A percentile compares a stretch with the other conserved stretches of the same genome.
These are phyloP conservation scores for Esteya vermicola DNA, from an alignment of 2,329 filamentous ascomycete species.

Conservation along the genomic window DNA sequence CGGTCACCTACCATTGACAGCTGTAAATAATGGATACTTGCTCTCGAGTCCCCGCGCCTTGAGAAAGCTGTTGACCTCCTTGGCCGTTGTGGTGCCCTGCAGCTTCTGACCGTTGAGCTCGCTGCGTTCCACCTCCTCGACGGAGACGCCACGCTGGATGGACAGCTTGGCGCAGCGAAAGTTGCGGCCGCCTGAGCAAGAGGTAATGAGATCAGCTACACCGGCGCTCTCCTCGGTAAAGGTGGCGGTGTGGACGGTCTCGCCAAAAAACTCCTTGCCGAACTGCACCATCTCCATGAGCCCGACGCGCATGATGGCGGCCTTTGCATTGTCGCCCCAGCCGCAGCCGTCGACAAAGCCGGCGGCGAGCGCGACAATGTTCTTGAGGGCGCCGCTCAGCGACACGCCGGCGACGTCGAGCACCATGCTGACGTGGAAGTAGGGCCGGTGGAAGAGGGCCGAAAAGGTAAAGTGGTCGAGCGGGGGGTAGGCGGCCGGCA, in stretches of 20 bases:
- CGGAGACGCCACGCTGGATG: slow-evolving; percentile 61
- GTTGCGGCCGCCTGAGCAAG: slow-evolving; percentile 82
- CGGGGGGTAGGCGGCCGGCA: slow-evolving; percentile 72
- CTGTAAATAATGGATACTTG: slow-evolving; percentile 86
- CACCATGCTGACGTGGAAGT: slow-evolving; percentile 94
- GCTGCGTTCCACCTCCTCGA: slow-evolving; percentile 75
- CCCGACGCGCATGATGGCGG: slow-evolving; percentile 94
- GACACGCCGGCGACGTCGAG: slow-evolving; percentile 95
- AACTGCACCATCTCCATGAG: slow-evolving; percentile 95
- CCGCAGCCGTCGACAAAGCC: slow-evolving; percentile 91
- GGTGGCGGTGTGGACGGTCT: slow-evolving; percentile 66
- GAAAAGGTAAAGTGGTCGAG: slow-evolving; percentile 75
- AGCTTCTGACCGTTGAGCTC: slow-evolving; percentile 96
- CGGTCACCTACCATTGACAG: slow-evolving; percentile 51
- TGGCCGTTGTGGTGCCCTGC: slow-evolving; percentile 83
- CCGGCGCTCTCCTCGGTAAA: slow-evolving; percentile 97
- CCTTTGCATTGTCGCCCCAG: slow-evolving; percentile 98
- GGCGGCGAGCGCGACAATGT: slow-evolving; percentile 85
- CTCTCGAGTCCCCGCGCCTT: slow-evolving; percentile 62
- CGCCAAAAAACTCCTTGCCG: slow-evolving; percentile 80
- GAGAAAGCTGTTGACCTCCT: slow-evolving; percentile 82
- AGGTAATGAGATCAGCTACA: slow-evolving; percentile 90
- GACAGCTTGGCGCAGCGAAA: slow-evolving; percentile 87
- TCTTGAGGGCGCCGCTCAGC: slow-evolving; percentile 87
- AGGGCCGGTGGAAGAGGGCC: slow-evolving; percentile 82